Percentiles rank a stretch among this genome's conserved stretches.
Evolutionary conservation across 1,284 basidiomycete species (phyloP).

Genomic region (Irpex sp.): DNA sequence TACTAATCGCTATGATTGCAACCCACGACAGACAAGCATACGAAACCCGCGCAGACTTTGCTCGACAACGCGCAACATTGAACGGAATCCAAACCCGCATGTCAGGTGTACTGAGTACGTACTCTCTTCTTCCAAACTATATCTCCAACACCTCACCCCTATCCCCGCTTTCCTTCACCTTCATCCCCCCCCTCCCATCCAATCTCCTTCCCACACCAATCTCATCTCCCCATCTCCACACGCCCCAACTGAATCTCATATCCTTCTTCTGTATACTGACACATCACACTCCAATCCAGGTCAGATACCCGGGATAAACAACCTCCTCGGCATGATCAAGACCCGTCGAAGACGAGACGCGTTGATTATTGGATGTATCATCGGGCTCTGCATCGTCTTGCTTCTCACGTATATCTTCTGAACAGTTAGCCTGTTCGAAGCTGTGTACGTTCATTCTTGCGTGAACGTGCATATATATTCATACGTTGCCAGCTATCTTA

Average conservation of each 20-base stretch:
- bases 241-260: too few species aligned
- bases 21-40: constrained; percentile 83
- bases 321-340: constrained; percentile 88
- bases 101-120: constrained; percentile 76
- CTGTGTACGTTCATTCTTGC: neutral
- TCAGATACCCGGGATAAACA: constrained; percentile 92
- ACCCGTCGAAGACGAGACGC: constrained; percentile 87
- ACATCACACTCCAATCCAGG: constrained; percentile 36
- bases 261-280: too few species aligned
- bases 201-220: neutral
- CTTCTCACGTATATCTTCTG: constrained; percentile 71
- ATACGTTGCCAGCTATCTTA: too few species aligned
- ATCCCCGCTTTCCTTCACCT: too few species aligned
- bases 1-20: constrained; percentile 6
- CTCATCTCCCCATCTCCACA: neutral
- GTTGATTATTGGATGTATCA: constrained; percentile 84
- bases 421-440: neutral
- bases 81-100: constrained; percentile 82
- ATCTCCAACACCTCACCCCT: neutral
- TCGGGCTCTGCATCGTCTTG: constrained; percentile 81
- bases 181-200: neutral
- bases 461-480: neutral
- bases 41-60: constrained; percentile 93
- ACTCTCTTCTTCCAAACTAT: neutral
- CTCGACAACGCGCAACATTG: constrained; percentile 77